A percentile compares a stretch with the other conserved stretches of the same genome.
phyloP scores from a whole-genome alignment of 2,329 filamentous ascomycete genomes.

The Penicillium sclerotigenum region DNA sequence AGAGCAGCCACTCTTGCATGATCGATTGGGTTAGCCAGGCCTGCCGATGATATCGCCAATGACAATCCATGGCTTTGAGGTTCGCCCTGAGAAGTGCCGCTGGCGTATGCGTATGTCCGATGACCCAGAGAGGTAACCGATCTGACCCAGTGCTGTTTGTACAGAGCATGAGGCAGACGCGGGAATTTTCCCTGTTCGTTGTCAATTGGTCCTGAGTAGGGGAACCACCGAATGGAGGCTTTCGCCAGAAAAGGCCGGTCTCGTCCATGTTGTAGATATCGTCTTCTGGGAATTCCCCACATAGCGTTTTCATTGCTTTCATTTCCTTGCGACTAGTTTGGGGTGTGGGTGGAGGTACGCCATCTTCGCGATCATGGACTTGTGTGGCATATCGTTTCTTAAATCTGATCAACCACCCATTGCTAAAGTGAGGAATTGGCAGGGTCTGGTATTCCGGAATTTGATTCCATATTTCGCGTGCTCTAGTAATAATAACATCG shows the following conservation, averaged over 20 bases:
- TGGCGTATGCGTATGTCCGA: conserved; percentile 22
- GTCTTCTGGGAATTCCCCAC: conserved; percentile 15
- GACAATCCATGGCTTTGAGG: conserved; percentile 20
- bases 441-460: conserved; percentile 16
- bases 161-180: conserved; percentile 14
- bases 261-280: conserved; percentile 25
- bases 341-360: background rate
- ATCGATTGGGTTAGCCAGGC: conserved; percentile 19
- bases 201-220: background rate
- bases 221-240: conserved; percentile 6
- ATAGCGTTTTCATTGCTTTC: conserved; percentile 11
- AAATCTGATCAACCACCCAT: conserved; percentile 17
- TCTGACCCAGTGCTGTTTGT: conserved; percentile 25
- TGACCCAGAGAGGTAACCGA: conserved; percentile 21
- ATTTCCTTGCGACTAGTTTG: background rate
- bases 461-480: conserved; percentile 14
- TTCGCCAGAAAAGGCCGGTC: conserved; percentile 22
- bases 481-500: conserved; percentile 14
- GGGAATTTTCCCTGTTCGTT: conserved; percentile 7
- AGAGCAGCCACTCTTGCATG: conserved; percentile 19
- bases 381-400: background rate
- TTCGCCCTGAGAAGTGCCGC: conserved; percentile 22
- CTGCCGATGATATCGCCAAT: conserved; percentile 27
- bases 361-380: background rate
- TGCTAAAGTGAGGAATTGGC: conserved; percentile 16